A percentile compares a stretch with the other conserved stretches of the same genome.
Evolutionary conservation across 2,329 filamentous ascomycete genomes (phyloP).

Genomic region (Emericellopsis cladophorae): DNA sequence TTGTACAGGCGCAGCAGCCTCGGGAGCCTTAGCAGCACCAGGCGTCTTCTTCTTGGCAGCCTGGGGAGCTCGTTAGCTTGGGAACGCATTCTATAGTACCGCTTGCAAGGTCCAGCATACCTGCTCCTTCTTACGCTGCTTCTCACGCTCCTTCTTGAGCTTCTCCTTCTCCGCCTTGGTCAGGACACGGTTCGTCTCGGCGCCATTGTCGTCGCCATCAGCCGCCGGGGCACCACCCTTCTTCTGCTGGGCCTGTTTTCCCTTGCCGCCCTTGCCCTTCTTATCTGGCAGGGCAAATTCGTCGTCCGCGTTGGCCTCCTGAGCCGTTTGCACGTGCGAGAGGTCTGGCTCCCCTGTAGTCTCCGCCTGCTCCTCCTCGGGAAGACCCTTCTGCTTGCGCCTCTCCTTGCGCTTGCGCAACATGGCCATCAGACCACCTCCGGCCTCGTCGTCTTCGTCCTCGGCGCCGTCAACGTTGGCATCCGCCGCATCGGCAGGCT

Average conservation of each 20-base stretch:
- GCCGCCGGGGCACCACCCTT: constrained; percentile 31
- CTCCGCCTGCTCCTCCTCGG: constrained; percentile 57
- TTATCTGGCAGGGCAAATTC: constrained; percentile 77
- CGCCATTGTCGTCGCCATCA: constrained; percentile 38
- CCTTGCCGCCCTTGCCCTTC: constrained; percentile 49
- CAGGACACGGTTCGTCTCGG: constrained; percentile 56
- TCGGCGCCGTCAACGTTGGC: constrained; percentile 31
- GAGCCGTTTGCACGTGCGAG: constrained; percentile 30
- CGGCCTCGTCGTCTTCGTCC: constrained; percentile 37
- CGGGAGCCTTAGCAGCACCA: constrained; percentile 10
- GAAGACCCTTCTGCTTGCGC: constrained; percentile 77
- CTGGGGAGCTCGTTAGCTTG: constrained; percentile 15
- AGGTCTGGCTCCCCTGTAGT: constrained; percentile 42
- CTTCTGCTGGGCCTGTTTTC: constrained; percentile 26
- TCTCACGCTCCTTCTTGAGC: constrained; percentile 95
- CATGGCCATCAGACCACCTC: constrained; percentile 60
- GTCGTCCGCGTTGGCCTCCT: constrained; percentile 77
- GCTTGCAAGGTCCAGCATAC: constrained; percentile 26
- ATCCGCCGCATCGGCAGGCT: constrained; percentile 24
- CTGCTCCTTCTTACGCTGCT: constrained; percentile 97
- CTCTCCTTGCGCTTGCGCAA: constrained; percentile 74
- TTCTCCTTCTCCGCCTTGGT: constrained; percentile 99
- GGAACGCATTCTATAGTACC: neutral
- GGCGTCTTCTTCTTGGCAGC: constrained; percentile 72
- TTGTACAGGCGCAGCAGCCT: constrained; percentile 18